These are phyloP conservation scores for Echria macrotheca DNA, from an alignment of 495 filamentous ascomycete genomes.

Conservation along the genomic window DNA sequence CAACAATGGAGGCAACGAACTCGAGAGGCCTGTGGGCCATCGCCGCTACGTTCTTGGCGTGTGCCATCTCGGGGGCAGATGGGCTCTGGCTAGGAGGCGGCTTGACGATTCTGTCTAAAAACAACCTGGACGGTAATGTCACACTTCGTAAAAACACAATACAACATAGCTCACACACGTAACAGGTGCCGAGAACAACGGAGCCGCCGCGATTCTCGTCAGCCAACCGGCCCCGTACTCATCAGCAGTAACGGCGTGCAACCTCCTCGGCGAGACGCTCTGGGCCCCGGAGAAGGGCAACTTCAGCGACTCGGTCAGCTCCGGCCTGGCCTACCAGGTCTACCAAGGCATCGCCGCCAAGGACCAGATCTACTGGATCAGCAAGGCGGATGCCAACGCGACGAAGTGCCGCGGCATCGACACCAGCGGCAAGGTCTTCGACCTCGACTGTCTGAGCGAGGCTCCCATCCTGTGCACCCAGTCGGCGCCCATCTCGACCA, in stretches of 20 bases:
- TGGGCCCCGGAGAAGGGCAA: conserved; percentile 26
- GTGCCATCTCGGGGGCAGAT: conserved; percentile 1
- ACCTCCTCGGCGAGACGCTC: conserved; percentile 22
- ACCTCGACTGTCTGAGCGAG: conserved; percentile 15
- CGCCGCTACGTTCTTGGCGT: not conserved
- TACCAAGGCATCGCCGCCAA: conserved; percentile 17
- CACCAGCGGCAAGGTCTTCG: conserved; percentile 19
- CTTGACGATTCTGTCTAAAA: conserved; percentile 26
- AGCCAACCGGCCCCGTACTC: conserved; percentile 18
- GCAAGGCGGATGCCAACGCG: conserved; percentile 15
- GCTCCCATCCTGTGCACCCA: conserved; percentile 35
- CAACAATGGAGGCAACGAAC: not conserved
- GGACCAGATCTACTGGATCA: conserved; percentile 34
- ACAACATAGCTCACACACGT: not conserved
- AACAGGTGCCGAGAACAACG: conserved; percentile 21
- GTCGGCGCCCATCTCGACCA: conserved; percentile 28
- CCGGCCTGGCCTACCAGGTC: conserved; percentile 27
- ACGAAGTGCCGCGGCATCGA: conserved; percentile 24
- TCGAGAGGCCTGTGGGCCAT: not conserved
- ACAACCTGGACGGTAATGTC: conserved; percentile 22
- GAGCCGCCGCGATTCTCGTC: conserved; percentile 24
- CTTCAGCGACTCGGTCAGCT: conserved; percentile 27
- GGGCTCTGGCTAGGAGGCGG: conserved; percentile 22
- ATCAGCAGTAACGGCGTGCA: conserved; percentile 18
- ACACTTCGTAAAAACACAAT: not conserved